A percentile compares a stretch with the other conserved stretches of the same genome.
Conservation (phyloP, 495 filamentous ascomycete species). For the Neurospora sp. region DNA sequence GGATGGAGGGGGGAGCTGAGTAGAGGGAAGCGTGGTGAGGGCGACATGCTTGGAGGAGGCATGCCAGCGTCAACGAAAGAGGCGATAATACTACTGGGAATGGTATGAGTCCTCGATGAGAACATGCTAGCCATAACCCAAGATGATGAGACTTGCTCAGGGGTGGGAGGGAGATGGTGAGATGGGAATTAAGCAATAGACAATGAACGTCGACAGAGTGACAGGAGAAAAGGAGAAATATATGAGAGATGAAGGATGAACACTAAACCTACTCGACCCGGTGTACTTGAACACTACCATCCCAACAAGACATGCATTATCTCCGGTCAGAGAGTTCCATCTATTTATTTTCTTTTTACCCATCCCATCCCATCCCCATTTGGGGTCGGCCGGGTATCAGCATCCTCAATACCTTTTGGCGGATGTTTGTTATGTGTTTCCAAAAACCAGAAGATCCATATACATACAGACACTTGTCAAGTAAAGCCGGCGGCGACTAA, state of each 20-base stretch:
- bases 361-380: background rate
- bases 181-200: background rate
- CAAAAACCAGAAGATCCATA: background rate
- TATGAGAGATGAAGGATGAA: background rate
- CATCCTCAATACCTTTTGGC: background rate
- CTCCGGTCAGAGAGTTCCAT: background rate
- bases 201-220: background rate
- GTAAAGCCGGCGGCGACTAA: background rate
- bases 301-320: too few species aligned
- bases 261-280: background rate
- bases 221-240: background rate
- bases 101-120: conserved; percentile 4
- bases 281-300: background rate
- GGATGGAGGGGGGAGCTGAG: conserved; percentile 8
- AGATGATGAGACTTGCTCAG: background rate
- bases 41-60: conserved; percentile 19
- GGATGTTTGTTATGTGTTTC: background rate
- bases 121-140: conserved; percentile 10
- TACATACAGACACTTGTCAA: too few species aligned
- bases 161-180: background rate
- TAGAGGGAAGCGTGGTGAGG: conserved; percentile 19
- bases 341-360: conserved; percentile 9
- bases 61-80: conserved; percentile 5
- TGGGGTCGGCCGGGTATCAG: background rate
- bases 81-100: background rate